A percentile compares a stretch with the other conserved stretches of the same genome.
These are phyloP conservation scores for Pseudogymnoascus destructans DNA, from an alignment of 2,329 filamentous ascomycete genomes.

Conservation along the genomic window DNA sequence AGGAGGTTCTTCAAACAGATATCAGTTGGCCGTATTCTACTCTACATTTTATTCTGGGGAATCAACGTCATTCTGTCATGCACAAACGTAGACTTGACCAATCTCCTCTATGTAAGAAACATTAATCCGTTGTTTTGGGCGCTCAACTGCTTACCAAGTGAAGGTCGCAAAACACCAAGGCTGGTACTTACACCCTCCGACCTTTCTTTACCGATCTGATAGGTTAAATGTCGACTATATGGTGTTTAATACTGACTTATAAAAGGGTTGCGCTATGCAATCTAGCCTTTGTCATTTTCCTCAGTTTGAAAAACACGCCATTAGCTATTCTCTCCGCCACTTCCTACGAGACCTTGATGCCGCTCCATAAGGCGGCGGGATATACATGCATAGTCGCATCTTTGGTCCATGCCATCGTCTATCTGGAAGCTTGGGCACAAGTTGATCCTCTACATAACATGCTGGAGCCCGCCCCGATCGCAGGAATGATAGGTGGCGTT, in stretches of 20 bases:
- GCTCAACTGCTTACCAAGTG: neutral
- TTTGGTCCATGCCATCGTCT: constrained; percentile 34
- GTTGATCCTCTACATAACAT: constrained; percentile 25
- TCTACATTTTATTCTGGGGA: constrained; percentile 26
- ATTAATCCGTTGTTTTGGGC: neutral
- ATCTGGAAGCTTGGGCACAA: constrained; percentile 27
- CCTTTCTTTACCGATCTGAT: constrained; percentile 14
- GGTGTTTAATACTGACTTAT: neutral
- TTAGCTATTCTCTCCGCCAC: constrained; percentile 38
- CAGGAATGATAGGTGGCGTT: constrained; percentile 36
- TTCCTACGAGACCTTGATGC: constrained; percentile 46
- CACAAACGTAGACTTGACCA: constrained; percentile 18
- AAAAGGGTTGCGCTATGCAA: constrained; percentile 37
- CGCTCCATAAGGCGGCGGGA: constrained; percentile 41
- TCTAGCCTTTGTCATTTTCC: constrained; percentile 37
- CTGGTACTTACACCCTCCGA: constrained; percentile 17
- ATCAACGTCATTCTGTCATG: constrained; percentile 29
- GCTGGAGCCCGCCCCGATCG: constrained; percentile 30
- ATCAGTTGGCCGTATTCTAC: constrained; percentile 28
- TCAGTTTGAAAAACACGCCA: constrained; percentile 46
- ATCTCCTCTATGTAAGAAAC: constrained; percentile 15
- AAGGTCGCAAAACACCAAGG: constrained; percentile 11
- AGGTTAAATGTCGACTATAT: constrained; percentile 12
- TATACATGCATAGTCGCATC: constrained; percentile 35
- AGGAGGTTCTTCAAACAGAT: constrained; percentile 28